Evolutionary conservation across 2,329 filamentous ascomycete genomes (phyloP).

Genomic region (Xylaria sp.): DNA sequence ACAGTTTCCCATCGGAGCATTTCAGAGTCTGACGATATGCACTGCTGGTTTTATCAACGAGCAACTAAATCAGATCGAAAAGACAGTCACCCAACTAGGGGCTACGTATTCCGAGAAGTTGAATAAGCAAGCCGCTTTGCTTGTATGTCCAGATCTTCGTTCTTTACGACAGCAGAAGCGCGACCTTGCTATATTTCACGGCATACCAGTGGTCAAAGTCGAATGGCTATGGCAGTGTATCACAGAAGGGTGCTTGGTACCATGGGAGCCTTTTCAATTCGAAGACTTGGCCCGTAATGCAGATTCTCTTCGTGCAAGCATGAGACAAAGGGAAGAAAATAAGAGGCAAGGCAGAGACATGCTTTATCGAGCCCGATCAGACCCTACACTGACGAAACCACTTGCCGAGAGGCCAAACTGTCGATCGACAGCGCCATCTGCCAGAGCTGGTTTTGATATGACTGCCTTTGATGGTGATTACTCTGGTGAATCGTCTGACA

Average conservation of each 20-base stretch:
- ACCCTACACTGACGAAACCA: conserved; percentile 18
- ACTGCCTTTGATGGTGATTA: conserved; percentile 37
- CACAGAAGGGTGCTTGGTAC: conserved; percentile 45
- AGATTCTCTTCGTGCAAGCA: conserved; percentile 9
- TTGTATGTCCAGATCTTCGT: conserved; percentile 62
- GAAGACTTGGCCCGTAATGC: conserved; percentile 35
- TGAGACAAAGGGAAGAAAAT: conserved; percentile 18
- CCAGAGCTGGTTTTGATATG: conserved; percentile 35
- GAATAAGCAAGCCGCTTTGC: conserved; percentile 63
- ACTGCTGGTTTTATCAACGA: conserved; percentile 79
- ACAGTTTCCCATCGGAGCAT: conserved; percentile 62
- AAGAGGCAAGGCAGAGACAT: conserved; percentile 19
- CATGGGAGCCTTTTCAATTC: conserved; percentile 44
- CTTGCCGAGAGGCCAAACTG: conserved; percentile 9
- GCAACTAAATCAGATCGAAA: conserved; percentile 78
- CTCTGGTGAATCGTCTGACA: conserved; percentile 6
- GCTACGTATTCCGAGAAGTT: conserved; percentile 77
- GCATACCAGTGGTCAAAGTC: conserved; percentile 72
- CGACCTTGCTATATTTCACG: conserved; percentile 66
- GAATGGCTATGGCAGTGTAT: conserved; percentile 87
- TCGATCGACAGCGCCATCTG: conserved; percentile 16
- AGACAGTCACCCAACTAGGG: conserved; percentile 69
- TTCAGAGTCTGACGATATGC: conserved; percentile 65
- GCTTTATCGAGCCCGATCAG: conserved; percentile 20
- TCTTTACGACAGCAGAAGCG: conserved; percentile 69